Evolutionary conservation across 1,139 yeast species (phyloP).

Genomic region (Torulaspora globosa): DNA sequence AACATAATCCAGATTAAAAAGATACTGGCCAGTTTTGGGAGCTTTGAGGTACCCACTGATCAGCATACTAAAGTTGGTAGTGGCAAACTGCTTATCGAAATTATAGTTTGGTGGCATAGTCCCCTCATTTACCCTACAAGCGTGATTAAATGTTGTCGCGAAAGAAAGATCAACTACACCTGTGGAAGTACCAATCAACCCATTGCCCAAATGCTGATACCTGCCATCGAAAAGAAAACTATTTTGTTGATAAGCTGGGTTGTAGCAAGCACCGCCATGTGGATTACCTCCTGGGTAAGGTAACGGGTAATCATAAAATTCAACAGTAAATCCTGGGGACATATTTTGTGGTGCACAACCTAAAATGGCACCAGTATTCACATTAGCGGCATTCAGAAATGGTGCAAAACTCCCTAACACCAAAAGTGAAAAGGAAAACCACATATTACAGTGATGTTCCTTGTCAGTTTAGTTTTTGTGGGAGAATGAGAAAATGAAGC

Average conservation of each 20-base stretch:
- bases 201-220: constrained; percentile 14
- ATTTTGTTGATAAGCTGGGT: constrained; percentile 1
- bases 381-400: not conserved
- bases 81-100: constrained; percentile 7
- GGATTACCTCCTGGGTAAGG: not conserved
- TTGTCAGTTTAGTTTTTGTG: too few species aligned
- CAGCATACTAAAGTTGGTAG: constrained; percentile 24
- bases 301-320: constrained; percentile 1
- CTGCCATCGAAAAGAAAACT: constrained; percentile 18
- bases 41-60: constrained; percentile 33
- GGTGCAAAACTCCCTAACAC: too few species aligned
- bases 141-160: not conserved
- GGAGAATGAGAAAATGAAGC: too few species aligned
- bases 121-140: not conserved
- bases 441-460: too few species aligned
- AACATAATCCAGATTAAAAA: constrained; percentile 19
- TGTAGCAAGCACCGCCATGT: not conserved
- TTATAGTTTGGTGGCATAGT: constrained; percentile 16
- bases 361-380: constrained; percentile 8
- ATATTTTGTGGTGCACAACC: constrained; percentile 5
- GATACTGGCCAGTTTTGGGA: constrained; percentile 27
- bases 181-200: constrained; percentile 8
- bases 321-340: constrained; percentile 7
- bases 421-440: too few species aligned
- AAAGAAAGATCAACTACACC: constrained; percentile 18